Base-by-base conservation (phyloP, 2,329 filamentous ascomycete species). In the Cercospora sojina region DNA sequence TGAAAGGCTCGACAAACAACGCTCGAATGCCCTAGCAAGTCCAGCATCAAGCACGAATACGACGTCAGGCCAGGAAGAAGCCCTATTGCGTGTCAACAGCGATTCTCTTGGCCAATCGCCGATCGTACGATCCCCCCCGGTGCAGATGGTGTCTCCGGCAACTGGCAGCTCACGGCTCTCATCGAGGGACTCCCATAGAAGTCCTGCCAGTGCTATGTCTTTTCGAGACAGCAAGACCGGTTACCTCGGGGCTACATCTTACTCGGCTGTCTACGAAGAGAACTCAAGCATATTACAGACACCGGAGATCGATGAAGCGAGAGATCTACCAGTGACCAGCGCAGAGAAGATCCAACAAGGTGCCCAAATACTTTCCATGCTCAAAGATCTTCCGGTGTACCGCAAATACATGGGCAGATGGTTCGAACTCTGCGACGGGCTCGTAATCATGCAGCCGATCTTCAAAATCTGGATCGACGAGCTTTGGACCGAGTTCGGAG, bases 391-490 rank as follows among this genome's bases (percentile, higher is more conserved):
- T 23, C 74, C 73, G 1, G 65, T 76, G 2, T 77, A 74, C 62
- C 68, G 73, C 25, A 71, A 67, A 23, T 74, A 77, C 64, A 74
- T 71, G 1, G 68, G 74, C 43, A 67, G 75, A 59, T 76, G 71
- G 71, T 75, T 75, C 38, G 76, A 76, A 55, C 60, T 73, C 72
- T 77, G 73, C 72, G 78, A 74, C 73, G 78, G 73, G 57, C 74
- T 69, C 67, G 76, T 69, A 63, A 72, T 69, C 71, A 56, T 74
- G 75, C 64, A 72, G 74, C 62, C 80, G 63, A 64, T 74, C 10
- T 76, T 75, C 43, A 67, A 64, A 8, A 72, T 75, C 16, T 77
- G 75, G 75, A 69, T 76, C 23, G 74, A 77, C n/a, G 76, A 76
- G 23, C 66, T 77, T 71, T 79, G 71, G 80, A 64, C 70, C n/a